phyloP scores from a whole-genome alignment of 768 basidiomycete genomes.

The Auricularia sp. region DNA sequence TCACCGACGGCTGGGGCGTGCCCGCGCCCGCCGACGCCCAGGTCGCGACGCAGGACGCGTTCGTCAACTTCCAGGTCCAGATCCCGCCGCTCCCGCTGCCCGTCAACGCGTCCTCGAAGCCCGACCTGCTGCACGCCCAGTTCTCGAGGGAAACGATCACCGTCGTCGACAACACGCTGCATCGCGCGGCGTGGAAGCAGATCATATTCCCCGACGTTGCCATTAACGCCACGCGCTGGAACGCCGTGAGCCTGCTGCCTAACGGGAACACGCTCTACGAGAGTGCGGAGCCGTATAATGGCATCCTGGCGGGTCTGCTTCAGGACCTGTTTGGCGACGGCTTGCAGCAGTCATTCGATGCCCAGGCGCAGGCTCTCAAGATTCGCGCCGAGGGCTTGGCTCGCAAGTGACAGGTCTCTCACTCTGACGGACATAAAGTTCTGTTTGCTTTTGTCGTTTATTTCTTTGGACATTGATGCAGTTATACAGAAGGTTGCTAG shows the following conservation, averaged over 20 bases:
- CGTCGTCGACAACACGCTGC: conserved; percentile 40
- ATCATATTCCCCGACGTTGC: conserved; percentile 34
- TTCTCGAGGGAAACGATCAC: conserved; percentile 15
- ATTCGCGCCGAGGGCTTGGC: neutral
- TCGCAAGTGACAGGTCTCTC: neutral
- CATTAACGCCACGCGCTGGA: conserved; percentile 51
- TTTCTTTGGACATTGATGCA: too few relatives aligned
- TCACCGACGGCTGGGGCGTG: conserved; percentile 32
- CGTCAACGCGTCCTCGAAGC: conserved; percentile 25
- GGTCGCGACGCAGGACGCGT: conserved; percentile 36
- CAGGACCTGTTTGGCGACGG: conserved; percentile 33
- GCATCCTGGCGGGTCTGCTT: conserved; percentile 44
- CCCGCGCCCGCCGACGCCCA: conserved; percentile 39
- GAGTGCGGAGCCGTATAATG: conserved; percentile 50
- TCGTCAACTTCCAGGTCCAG: conserved; percentile 42
- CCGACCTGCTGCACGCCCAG: conserved; percentile 31
- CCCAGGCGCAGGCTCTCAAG: conserved; percentile 52
- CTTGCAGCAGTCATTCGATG: conserved; percentile 37
- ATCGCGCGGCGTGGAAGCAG: conserved; percentile 49
- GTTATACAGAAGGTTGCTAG: too few relatives aligned
- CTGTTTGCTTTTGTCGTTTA: too few relatives aligned
- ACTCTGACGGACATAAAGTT: too few relatives aligned
- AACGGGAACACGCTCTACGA: conserved; percentile 51
- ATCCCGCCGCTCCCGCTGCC: conserved; percentile 48
- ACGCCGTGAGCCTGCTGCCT: conserved; percentile 37